Percentiles rank a stretch among this genome's conserved stretches.
phyloP scores from a whole-genome alignment of 225 moss, liverwort and hornwort genomes.

The Bryum argenteum region DNA sequence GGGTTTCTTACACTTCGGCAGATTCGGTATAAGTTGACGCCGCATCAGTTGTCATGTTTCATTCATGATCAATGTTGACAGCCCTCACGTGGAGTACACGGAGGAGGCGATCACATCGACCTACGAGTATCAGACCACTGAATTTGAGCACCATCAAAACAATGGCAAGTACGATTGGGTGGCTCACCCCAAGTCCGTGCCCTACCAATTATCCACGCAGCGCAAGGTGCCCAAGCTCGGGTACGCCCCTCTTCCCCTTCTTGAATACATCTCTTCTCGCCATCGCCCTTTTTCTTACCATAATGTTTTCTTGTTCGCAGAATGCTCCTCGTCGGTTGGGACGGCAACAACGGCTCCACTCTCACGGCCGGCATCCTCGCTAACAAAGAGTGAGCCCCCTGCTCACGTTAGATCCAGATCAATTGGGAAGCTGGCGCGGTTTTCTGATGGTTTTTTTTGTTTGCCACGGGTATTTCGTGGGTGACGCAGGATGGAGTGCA shows the following conservation, averaged over 20 bases:
- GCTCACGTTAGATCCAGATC: too few species aligned
- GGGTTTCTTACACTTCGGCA: too few species aligned
- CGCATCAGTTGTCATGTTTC: too few species aligned
- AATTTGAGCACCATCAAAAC: slow-evolving; percentile 49
- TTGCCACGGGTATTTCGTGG: slow-evolving; percentile 81
- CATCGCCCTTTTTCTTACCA: neutral
- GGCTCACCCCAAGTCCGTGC: slow-evolving; percentile 62
- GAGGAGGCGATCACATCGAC: slow-evolving; percentile 62
- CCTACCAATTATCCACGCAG: slow-evolving; percentile 65
- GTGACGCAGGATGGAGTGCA: slow-evolving; percentile 89
- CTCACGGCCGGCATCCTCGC: slow-evolving; percentile 79
- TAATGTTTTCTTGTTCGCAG: slow-evolving; percentile 37
- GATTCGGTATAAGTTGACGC: too few species aligned
- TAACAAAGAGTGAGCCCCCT: slow-evolving; percentile 59
- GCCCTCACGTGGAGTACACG: slow-evolving; percentile 69
- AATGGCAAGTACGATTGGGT: slow-evolving; percentile 69
- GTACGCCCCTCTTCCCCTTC: slow-evolving; percentile 17
- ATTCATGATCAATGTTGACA: too few species aligned
- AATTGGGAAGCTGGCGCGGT: too few species aligned
- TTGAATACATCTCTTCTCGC: too few species aligned
- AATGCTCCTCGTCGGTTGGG: slow-evolving; percentile 86
- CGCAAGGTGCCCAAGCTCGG: slow-evolving; percentile 82
- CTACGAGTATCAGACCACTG: slow-evolving; percentile 77
- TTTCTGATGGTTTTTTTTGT: slow-evolving; percentile 1
- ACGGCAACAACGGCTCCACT: slow-evolving; percentile 83